These are phyloP conservation scores for Acorus calamus DNA, from an alignment of 106 monocot species.

Conservation along the genomic window DNA sequence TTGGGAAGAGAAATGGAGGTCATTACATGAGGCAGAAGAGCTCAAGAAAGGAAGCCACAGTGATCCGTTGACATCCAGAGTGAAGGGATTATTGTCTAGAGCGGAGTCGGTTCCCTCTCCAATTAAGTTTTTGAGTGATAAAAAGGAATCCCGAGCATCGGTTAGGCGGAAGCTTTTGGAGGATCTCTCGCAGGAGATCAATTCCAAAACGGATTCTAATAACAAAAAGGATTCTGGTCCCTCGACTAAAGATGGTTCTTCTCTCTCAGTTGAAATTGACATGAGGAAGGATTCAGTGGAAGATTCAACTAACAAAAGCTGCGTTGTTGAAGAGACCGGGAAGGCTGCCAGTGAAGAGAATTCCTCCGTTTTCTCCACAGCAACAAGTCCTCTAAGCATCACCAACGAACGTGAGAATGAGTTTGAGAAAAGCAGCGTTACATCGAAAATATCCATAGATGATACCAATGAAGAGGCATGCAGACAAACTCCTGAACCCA, in stretches of 20 bases:
- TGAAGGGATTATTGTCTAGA: constrained; percentile 16
- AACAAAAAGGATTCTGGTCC: constrained; percentile 1
- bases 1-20: constrained; percentile 76
- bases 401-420: constrained; percentile 24
- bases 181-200: constrained; percentile 17
- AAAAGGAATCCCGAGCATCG: constrained; percentile 23
- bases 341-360: constrained; percentile 17
- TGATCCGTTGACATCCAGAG: constrained; percentile 8
- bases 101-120: constrained; percentile 36
- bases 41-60: constrained; percentile 11
- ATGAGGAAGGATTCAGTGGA: neutral
- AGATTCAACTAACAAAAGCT: neutral
- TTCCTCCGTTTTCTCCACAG: constrained; percentile 18
- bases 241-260: neutral
- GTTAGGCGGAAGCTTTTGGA: constrained; percentile 40
- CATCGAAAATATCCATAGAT: constrained; percentile 28
- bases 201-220: neutral
- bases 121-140: constrained; percentile 1
- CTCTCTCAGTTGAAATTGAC: constrained; percentile 8
- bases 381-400: constrained; percentile 16
- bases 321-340: constrained; percentile 10
- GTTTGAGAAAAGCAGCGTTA: constrained; percentile 35
- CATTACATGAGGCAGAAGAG: constrained; percentile 31
- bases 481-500: constrained; percentile 1
- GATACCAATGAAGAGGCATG: constrained; percentile 21